Base-by-base conservation (phyloP, 176 grass and related monocot genomes). In the Rhipidocladum racemiflorum region DNA sequence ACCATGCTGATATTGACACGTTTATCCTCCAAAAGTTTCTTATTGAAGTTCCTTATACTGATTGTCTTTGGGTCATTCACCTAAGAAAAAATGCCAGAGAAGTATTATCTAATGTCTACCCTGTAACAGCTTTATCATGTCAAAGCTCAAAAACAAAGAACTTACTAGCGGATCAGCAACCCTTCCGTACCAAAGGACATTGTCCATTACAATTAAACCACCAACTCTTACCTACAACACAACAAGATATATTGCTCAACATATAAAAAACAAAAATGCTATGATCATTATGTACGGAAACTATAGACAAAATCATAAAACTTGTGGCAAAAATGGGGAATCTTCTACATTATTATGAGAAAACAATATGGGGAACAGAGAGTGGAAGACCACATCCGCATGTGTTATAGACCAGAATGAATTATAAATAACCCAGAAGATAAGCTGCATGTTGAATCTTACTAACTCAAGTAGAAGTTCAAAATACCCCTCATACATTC, bases 161-260 rank as follows among this genome's bases (percentile, higher is more conserved):
- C 95, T 83, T 70, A 97, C 95, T 68, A 78, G 30, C 21, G 86
- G 86, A 84, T 98, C 92, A 76, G 87, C 92, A 75, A 94, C 88
- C 85, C 87, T 92, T 82, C 95, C 95, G 53, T 98, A 93, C 95
- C 95, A 98, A 46, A 98, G 88, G 82, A 98, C 88, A 91, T 98
- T 98, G 75, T 98, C 95, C 50, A 98, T 90, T 70, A 98, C 88
- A 78, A 98, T 98, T 80, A 98, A 72, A 63, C 95, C 95, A 36
- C 92, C 95, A 64, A 81, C 80, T 85, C 87, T 89, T 80, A 98
- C 95, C 95, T 98, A 74, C 51, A 67, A 70, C 51, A 57, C 23
- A 85, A 63, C 9, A 61, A 84, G 24, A 66, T 44, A 32, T 29
- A 82, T 65, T 29, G 20, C 25, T 65, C 25, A 70, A 34, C 9